Evolutionary conservation across 176 grass and related monocot species (phyloP), one percentile per base, ranked within the genome.

Genomic region (Cenchrus purpureus): DNA sequence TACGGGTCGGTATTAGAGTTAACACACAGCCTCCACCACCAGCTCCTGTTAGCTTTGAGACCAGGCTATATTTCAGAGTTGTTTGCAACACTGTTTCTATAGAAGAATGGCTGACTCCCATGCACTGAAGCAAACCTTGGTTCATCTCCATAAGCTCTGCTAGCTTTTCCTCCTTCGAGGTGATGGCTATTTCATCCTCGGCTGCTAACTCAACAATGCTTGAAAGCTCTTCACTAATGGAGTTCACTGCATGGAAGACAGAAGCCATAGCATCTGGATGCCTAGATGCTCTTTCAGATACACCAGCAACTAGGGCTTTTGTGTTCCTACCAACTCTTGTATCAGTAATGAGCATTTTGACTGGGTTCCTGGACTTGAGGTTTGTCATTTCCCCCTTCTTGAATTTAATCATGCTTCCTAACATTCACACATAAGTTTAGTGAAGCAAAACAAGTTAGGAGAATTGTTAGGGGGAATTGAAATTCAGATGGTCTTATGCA

Each of bases 1-100:
- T 98, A 98, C 93, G 1, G 57, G 81, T 92, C 34, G 96, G 96
- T 50, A 95, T 80, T 62, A 92, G 75, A 65, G 96, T 98, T 90
- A 98, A 89, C 77, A 95, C 96, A 72, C 96, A 98, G 49, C 96
- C 96, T 58, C 96, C 96, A 20, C 93, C 97, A 76, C 97, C 97
- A 82, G 93, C 96, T 58, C 96, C 96, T 7, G 96, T 98, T 55
- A 98, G 90, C 89, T 98, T 98, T 20, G 93, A 95, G 71, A 91
- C 90, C 88, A 95, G 67, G 68, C 86, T 94, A 59, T 78, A 91
- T 58, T 95, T 95, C 87, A 90, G 67, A 12, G 93, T 94, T 40
- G 86, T 87, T 2, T 43, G 90, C 71, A 98, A 25, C 59, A 98
- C 92, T 3, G 86, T 90, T 85, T 95, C 96, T 85, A 98, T 95